phyloP scores from a whole-genome alignment of 1,284 basidiomycete species.

The Pulchroboletus neoregius region DNA sequence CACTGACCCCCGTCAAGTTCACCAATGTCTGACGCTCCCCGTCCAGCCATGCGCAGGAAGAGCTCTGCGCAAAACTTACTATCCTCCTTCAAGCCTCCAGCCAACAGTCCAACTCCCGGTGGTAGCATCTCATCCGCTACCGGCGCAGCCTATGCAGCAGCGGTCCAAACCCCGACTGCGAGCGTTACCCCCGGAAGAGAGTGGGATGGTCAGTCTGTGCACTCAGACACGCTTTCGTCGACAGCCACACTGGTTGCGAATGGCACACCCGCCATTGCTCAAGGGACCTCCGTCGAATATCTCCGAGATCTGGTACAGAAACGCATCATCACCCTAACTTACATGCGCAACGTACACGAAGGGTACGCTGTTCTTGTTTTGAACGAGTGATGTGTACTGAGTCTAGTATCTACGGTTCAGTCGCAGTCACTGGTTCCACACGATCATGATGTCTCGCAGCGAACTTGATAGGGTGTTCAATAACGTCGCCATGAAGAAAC shows the following conservation, averaged over 20 bases:
- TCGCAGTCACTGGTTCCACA: slow-evolving; percentile 84
- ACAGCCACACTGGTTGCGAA: slow-evolving; percentile 26
- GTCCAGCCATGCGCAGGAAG: slow-evolving; percentile 74
- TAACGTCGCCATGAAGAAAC: slow-evolving; percentile 70
- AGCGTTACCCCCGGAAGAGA: slow-evolving; percentile 50
- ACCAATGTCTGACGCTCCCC: slow-evolving; percentile 30
- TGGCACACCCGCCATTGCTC: slow-evolving; percentile 36
- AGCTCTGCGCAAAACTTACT: slow-evolving; percentile 80
- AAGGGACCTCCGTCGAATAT: slow-evolving; percentile 71
- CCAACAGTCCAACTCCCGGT: slow-evolving; percentile 27
- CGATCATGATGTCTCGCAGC: slow-evolving; percentile 67
- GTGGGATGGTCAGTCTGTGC: slow-evolving; percentile 64
- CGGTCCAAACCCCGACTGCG: slow-evolving; percentile 41
- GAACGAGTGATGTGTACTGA: slow-evolving; percentile 9
- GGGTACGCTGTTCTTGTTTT: slow-evolving; percentile 50
- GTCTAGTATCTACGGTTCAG: slow-evolving; percentile 41
- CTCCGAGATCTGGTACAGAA: slow-evolving; percentile 76
- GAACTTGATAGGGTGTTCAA: slow-evolving; percentile 74
- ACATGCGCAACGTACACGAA: slow-evolving; percentile 78
- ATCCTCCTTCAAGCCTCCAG: slow-evolving; percentile 60
- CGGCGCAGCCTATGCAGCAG: slow-evolving; percentile 34
- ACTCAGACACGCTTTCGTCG: slow-evolving; percentile 46
- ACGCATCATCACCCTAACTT: slow-evolving; percentile 78
- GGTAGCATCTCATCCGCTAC: slow-evolving; percentile 32
- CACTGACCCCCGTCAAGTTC: slow-evolving; percentile 14